Evolutionary conservation across 2,329 filamentous ascomycete genomes (phyloP), one percentile per base, ranked within the genome.

Genomic region (Blastomyces silverae): DNA sequence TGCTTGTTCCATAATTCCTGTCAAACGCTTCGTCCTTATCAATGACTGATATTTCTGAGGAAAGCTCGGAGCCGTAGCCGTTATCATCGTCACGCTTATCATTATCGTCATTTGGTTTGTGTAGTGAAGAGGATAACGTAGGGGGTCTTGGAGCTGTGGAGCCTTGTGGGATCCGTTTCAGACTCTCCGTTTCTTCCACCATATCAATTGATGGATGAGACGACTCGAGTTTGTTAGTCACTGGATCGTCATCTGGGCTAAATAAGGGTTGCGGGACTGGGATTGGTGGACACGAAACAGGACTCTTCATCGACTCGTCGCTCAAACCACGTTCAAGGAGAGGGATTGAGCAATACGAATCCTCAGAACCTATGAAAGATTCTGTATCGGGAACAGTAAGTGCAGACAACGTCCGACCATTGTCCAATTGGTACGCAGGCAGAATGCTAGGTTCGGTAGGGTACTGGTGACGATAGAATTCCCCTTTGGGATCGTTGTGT

Each of bases 281-380:
- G 61, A 64, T 60, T 15, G 65, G 62, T 8, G 66, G 67, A 37
- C 56, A 68, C 15, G 66, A 53, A 28, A 73, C 72, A 7, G 78
- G 79, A n/a, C 78, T 79, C 66, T 79, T 80, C 79, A 82, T 82
- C 1, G 80, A 80, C 20, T 82, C 78, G 60, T 82, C 75, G 42
- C 72, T 74, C 58, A 79, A 67, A 7, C 84, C 89, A 61, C 89
- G 85, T 66, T 93, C 88, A 15, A 95, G 82, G 8, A 94, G 81
- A 3, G 91, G 90, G 44, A 88, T 86, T 0, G 90, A 92, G 50
- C 85, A 88, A 73, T 91, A 92, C 0, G 90, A 93, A 61, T 88
- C 86, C 37, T 85, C 83, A 0, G 90, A 92, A 64, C 84, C 84
- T 17, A 85, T 83, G 34, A 80, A 75, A 2, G 79, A 79, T 55